Conservation (phyloP, 2,329 filamentous ascomycete genomes). For the Xylariales sp. region DNA sequence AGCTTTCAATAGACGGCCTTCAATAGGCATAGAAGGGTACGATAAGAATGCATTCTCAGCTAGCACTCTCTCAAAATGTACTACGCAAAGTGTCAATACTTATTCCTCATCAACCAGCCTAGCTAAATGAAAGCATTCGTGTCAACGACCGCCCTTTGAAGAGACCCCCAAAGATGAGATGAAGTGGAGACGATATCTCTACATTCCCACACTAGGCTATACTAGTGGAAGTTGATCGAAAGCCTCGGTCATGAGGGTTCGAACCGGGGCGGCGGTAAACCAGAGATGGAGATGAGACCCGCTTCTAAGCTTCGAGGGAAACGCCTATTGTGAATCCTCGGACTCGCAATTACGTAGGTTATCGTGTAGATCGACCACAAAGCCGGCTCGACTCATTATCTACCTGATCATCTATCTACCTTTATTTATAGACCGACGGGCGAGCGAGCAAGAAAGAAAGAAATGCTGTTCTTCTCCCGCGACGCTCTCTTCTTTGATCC, state of each 20-base stretch:
- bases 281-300: constrained; percentile 26
- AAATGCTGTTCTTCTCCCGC: not conserved
- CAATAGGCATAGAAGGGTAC: constrained; percentile 10
- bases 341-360: constrained; percentile 12
- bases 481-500: not conserved
- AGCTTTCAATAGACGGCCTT: constrained; percentile 26
- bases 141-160: not conserved
- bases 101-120: not conserved
- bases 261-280: constrained; percentile 11
- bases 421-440: not conserved
- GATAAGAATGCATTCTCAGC: not conserved
- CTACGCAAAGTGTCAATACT: not conserved
- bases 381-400: not conserved
- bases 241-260: constrained; percentile 12
- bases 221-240: not conserved
- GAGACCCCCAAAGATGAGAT: not conserved
- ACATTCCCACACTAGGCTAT: not conserved
- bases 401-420: too few species aligned
- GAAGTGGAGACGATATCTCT: not conserved
- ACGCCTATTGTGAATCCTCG: not conserved
- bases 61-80: not conserved
- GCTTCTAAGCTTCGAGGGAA: constrained; percentile 19
- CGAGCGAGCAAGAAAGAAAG: not conserved
- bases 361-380: constrained; percentile 2
- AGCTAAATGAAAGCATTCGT: not conserved